Evolutionary conservation across 352 stramenopile species (phyloP).

Genomic region (Phytophthora nicotianae): DNA sequence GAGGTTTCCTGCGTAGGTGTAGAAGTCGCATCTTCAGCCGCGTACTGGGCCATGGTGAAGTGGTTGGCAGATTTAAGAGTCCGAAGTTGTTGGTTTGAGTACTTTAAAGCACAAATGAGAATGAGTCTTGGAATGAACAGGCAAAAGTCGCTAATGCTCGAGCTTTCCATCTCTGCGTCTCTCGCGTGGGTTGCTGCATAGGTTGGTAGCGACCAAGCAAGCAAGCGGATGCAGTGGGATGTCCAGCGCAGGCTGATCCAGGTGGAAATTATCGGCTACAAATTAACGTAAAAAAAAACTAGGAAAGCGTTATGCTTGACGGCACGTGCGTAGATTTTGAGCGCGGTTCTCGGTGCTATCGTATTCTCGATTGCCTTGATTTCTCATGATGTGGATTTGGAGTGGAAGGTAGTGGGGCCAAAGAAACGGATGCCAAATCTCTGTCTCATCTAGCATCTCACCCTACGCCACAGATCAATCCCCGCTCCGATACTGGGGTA

Average conservation of each 20-base stretch:
- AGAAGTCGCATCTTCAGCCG: constrained; percentile 14
- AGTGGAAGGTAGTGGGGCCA: no score
- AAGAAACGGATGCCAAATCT: constrained; percentile 12
- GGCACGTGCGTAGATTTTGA: constrained; percentile 13
- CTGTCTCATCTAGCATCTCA: constrained; percentile 27
- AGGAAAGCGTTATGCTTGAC: constrained; percentile 11
- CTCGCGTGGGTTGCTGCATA: constrained; percentile 28
- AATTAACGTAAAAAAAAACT: constrained; percentile 21
- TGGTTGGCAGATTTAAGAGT: constrained; percentile 19
- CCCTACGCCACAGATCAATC: constrained; percentile 20
- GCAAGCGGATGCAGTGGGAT: constrained; percentile 26
- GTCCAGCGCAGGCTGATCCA: no score
- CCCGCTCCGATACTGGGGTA: constrained; percentile 14
- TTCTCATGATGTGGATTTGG: constrained; percentile 13
- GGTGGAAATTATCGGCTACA: neutral
- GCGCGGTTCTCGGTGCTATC: neutral
- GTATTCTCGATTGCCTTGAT: constrained; percentile 13
- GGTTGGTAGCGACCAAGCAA: constrained; percentile 25
- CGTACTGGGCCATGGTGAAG: constrained; percentile 23
- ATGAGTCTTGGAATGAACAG: constrained; percentile 22
- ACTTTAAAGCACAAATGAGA: constrained; percentile 34
- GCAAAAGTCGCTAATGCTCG: neutral
- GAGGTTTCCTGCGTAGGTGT: constrained; percentile 39
- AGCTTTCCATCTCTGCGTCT: constrained; percentile 12
- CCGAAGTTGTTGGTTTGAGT: constrained; percentile 16